Conservation (phyloP, 306 rosid genomes). For the Glycine tomentella region DNA sequence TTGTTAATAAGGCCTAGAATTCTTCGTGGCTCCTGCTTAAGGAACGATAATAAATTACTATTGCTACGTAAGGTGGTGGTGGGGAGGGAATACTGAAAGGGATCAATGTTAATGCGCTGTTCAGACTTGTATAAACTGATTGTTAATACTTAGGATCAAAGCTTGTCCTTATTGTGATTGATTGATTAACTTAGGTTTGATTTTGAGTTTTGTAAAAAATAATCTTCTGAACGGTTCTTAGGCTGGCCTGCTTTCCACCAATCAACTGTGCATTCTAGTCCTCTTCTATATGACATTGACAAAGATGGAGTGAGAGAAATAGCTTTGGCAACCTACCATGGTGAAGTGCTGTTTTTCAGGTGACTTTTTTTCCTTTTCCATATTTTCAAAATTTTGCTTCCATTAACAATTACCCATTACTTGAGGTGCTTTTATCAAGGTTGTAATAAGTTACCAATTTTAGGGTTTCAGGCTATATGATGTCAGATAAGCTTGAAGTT, state of each 20-base stretch:
- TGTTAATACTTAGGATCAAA: conserved; percentile 32
- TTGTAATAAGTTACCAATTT: conserved; percentile 35
- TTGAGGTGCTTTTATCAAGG: conserved; percentile 25
- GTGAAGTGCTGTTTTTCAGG: conserved; percentile 99
- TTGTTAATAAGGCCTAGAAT: conserved; percentile 23
- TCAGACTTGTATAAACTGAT: background rate
- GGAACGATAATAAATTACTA: conserved; percentile 1
- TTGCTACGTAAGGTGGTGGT: conserved; percentile 32
- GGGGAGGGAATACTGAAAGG: conserved; percentile 34
- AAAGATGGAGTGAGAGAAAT: conserved; percentile 98
- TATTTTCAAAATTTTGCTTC: conserved; percentile 21
- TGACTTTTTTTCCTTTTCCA: conserved; percentile 47
- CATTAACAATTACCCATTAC: background rate
- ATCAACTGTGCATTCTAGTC: conserved; percentile 97
- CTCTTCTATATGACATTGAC: conserved; percentile 93
- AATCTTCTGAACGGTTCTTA: conserved; percentile 52
- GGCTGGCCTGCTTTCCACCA: conserved; percentile 99
- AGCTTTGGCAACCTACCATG: conserved; percentile 95
- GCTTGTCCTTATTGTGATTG: conserved; percentile 27
- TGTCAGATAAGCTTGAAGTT: conserved; percentile 87
- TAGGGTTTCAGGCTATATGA: conserved; percentile 95
- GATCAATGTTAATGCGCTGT: conserved; percentile 11
- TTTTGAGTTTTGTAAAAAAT: conserved; percentile 29
- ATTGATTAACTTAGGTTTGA: conserved; percentile 26
- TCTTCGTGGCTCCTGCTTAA: conserved; percentile 1